A percentile compares a stretch with the other conserved stretches of the same genome.
Conservation (phyloP, 306 rosid genomes). For the Malus asiatica region DNA sequence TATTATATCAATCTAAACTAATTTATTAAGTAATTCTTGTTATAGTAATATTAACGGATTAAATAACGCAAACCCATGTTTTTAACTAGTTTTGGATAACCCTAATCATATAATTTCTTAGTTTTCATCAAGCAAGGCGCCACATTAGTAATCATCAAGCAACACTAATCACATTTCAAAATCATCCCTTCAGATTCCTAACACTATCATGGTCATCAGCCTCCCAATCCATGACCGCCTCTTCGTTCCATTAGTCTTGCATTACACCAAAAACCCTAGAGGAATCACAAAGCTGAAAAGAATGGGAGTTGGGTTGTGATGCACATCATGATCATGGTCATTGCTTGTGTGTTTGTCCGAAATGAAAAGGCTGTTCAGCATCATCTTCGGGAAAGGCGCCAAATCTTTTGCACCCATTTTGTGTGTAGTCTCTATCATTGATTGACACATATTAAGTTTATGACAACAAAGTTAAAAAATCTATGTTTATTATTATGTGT, state of each 20-base stretch:
- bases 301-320: conserved; percentile 48
- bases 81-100: no score
- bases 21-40: no score
- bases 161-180: conserved; percentile 21
- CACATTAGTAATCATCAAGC: conserved; percentile 21
- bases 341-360: conserved; percentile 41
- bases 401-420: no score
- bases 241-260: conserved; percentile 32
- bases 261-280: conserved; percentile 54
- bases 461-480: no score
- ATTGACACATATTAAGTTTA: no score
- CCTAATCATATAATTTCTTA: no score
- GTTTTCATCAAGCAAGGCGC: conserved; percentile 57
- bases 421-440: no score
- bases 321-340: conserved; percentile 30
- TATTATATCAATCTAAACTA: no score
- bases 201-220: conserved; percentile 41
- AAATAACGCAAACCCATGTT: no score
- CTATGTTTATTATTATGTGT: no score
- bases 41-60: no score
- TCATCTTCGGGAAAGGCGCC: no score
- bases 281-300: conserved; percentile 67
- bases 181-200: conserved; percentile 44
- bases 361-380: conserved; percentile 35
- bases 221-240: conserved; percentile 42